Percentiles rank a stretch among this genome's conserved stretches.
These are phyloP conservation scores for Neostapfia colusana DNA, from an alignment of 176 grass and related monocot genomes.

Conservation along the genomic window DNA sequence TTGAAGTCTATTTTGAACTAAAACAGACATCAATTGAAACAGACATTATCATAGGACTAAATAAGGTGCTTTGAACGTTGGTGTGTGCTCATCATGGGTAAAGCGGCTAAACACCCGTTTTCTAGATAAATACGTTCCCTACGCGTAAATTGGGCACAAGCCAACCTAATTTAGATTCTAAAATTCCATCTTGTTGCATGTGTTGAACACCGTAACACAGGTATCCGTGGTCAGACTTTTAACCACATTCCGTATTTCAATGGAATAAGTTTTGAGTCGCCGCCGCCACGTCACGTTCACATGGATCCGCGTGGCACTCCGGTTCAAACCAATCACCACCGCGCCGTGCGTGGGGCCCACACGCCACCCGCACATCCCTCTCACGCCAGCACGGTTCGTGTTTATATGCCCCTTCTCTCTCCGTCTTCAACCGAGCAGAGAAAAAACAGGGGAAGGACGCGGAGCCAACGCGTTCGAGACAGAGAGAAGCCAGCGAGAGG, in stretches of 20 bases:
- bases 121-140: too few species aligned
- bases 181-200: too few species aligned
- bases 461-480: not conserved
- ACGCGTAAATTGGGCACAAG: too few species aligned
- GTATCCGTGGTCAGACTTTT: not conserved
- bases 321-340: not conserved
- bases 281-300: constrained; percentile 16
- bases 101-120: too few species aligned
- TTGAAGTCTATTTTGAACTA: too few species aligned
- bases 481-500: not conserved
- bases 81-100: too few species aligned
- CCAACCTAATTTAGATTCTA: too few species aligned
- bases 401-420: constrained; percentile 8
- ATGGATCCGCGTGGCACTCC: not conserved
- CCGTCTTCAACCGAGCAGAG: not conserved
- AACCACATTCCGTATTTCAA: not conserved
- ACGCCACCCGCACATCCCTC: not conserved
- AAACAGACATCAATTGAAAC: too few species aligned
- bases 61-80: too few species aligned
- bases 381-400: not conserved
- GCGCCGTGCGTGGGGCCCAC: not conserved
- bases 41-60: too few species aligned
- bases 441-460: not conserved
- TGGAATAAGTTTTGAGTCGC: not conserved
- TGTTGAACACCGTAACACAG: not conserved